These are phyloP conservation scores for Solanum rostratum DNA, from an alignment of 257 asterid species.

Conservation along the genomic window DNA sequence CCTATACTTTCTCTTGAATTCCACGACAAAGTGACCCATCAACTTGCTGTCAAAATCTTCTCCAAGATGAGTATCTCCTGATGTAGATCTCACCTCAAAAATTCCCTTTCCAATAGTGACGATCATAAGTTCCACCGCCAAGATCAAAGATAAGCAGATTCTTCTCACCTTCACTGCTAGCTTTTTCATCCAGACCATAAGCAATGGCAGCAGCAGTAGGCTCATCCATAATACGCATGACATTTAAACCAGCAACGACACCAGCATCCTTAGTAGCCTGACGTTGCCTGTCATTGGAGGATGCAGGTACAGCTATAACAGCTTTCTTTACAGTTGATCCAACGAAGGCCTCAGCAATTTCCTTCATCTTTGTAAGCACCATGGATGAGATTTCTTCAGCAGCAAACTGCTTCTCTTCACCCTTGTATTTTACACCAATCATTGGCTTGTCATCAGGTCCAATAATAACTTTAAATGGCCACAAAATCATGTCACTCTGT, in stretches of 20 bases:
- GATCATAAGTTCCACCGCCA: slow-evolving; percentile 1
- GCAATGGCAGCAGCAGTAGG: slow-evolving; percentile 14
- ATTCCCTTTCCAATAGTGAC: background rate
- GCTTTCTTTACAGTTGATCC: slow-evolving; percentile 6
- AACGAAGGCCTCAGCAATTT: slow-evolving; percentile 1
- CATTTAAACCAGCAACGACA: slow-evolving; percentile 1
- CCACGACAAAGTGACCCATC: background rate
- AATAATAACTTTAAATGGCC: slow-evolving; percentile 20
- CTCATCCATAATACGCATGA: background rate
- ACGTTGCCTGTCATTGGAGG: slow-evolving; percentile 7
- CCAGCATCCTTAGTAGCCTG: slow-evolving; percentile 13
- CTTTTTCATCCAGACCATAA: slow-evolving; percentile 10
- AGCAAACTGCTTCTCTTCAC: slow-evolving; percentile 5
- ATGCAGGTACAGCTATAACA: slow-evolving; percentile 10
- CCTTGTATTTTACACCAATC: slow-evolving; percentile 4
- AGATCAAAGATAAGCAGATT: slow-evolving; percentile 8
- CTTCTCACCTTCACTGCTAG: slow-evolving; percentile 6
- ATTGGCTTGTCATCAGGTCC: slow-evolving; percentile 11
- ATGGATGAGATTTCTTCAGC: slow-evolving; percentile 8
- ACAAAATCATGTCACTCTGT: slow-evolving; percentile 13
- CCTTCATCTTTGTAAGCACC: slow-evolving; percentile 8
- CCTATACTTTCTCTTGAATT: slow-evolving; percentile 2
- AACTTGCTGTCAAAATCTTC: background rate
- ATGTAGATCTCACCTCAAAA: slow-evolving; percentile 6
- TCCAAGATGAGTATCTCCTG: slow-evolving; percentile 7